These are phyloP conservation scores for Russula emetica DNA, from an alignment of 768 basidiomycete genomes.

Conservation along the genomic window DNA sequence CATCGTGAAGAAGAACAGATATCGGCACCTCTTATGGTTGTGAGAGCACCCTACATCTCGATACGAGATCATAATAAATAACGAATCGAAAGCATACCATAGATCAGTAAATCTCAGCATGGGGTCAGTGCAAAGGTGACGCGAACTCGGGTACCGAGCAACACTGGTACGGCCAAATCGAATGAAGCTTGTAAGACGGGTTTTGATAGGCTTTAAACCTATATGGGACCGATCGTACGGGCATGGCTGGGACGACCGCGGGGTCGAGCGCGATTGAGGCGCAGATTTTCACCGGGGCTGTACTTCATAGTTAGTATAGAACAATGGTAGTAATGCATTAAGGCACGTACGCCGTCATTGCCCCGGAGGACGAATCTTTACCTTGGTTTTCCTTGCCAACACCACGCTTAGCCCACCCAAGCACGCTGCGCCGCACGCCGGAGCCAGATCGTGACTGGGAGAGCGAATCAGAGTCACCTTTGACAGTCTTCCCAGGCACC, in stretches of 20 bases:
- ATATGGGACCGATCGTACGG: conserved; percentile 19
- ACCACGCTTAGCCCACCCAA: conserved; percentile 64
- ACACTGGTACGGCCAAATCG: neutral
- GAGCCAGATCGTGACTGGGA: conserved; percentile 52
- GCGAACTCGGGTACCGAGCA: too few species aligned
- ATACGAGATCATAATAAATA: neutral
- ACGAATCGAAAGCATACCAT: neutral
- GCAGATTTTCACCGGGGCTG: conserved; percentile 41
- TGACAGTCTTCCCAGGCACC: conserved; percentile 34
- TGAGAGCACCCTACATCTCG: neutral
- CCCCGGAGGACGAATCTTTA: conserved; percentile 44
- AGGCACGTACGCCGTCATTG: conserved; percentile 52
- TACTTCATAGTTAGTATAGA: neutral
- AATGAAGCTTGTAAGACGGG: neutral
- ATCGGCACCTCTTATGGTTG: neutral
- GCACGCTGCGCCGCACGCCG: conserved; percentile 49
- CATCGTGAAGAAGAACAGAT: conserved; percentile 23
- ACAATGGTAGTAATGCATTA: neutral
- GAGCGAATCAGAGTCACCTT: conserved; percentile 33
- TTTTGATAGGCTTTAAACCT: neutral
- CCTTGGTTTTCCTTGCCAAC: conserved; percentile 45
- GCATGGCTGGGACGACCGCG: conserved; percentile 41
- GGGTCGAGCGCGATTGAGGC: conserved; percentile 46
- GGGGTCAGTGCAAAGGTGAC: neutral
- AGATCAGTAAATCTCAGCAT: conserved; percentile 8